A percentile compares a stretch with the other conserved stretches of the same genome.
Conservation (phyloP, 1,284 basidiomycete genomes). For the Volvariella surrecta region DNA sequence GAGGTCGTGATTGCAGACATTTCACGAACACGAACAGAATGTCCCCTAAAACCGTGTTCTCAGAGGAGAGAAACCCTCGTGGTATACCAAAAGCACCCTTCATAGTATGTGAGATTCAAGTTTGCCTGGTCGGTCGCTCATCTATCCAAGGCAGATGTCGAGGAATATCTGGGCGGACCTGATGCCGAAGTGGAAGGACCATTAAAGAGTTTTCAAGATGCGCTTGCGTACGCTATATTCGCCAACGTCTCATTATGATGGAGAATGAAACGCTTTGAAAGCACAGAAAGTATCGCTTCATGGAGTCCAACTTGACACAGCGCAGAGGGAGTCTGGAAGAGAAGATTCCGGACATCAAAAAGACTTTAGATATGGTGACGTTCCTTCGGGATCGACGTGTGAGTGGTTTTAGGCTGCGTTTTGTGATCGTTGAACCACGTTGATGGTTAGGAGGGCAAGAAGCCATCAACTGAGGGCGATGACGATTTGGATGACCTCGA, state of each 20-base stretch:
- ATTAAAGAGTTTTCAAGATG: slow-evolving; percentile 85
- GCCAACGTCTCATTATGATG: slow-evolving; percentile 8
- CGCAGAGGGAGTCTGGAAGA: slow-evolving; percentile 77
- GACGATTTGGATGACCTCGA: slow-evolving; percentile 36
- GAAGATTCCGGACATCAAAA: slow-evolving; percentile 95
- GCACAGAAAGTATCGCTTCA: slow-evolving; percentile 94
- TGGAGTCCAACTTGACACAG: slow-evolving; percentile 86
- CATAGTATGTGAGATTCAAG: slow-evolving; percentile 54
- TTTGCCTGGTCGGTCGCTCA: not conserved
- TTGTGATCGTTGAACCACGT: slow-evolving; percentile 9
- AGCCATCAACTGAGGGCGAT: slow-evolving; percentile 39
- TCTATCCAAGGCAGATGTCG: slow-evolving; percentile 55
- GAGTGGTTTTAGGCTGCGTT: too few species aligned
- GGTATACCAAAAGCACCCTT: slow-evolving; percentile 96
- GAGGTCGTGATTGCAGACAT: too few species aligned
- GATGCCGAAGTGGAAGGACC: slow-evolving; percentile 76
- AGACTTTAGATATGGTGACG: slow-evolving; percentile 88
- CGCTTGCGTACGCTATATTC: slow-evolving; percentile 66
- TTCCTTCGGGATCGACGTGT: slow-evolving; percentile 70
- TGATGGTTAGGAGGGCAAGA: slow-evolving; percentile 66
- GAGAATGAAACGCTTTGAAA: slow-evolving; percentile 21
- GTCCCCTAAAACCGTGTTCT: slow-evolving; percentile 31
- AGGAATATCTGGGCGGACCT: slow-evolving; percentile 77
- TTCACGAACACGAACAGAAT: slow-evolving; percentile 16
- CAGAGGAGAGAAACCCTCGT: slow-evolving; percentile 66